Base-by-base conservation (phyloP, 345 rosid genomes). In the Capsella bursapastoris region DNA sequence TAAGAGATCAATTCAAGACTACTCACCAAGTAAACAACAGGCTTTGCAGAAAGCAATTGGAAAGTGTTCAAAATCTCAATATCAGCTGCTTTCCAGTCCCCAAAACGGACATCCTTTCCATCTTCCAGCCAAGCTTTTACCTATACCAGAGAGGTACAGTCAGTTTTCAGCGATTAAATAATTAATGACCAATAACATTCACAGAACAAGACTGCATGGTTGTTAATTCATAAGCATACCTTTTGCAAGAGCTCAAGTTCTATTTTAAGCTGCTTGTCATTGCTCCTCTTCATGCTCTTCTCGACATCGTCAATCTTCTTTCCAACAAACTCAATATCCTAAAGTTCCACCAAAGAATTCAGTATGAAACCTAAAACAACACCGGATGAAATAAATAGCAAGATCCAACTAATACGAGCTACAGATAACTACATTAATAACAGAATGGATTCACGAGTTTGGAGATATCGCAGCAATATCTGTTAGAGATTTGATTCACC, bases 231-330 rank as follows among this genome's bases (percentile, higher is more conserved):
- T 53, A 62, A 35, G 51, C 55, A 57, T 44, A 79, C 78, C 82
- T 68, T 72, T 62, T 6, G 78, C 73, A 78, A 78, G 80, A 79
- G 84, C 71, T 95, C 99, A 65, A 29, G 86, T 84, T 95, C 98
- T 68, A 90, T 70, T 82, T 92, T 95, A 0, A 95, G 82, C 78
- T 83, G 91, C 82, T 95, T 92, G 83, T 95, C 97, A 75, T 95
- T 95, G 93, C 99, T 95, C 86, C 97, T 90, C 85, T 90, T 95
- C 98, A 95, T 89, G 94, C 96, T 90, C 89, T 92, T 95, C 80
- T 92, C 96, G 3, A 92, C 57, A 83, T 95, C 98, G 64, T 95
- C 98, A 59, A 92, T 52, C 83, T 81, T 95, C 72, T 84, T 92
- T 68, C 84, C 91, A 71, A 89, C 70, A 56, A 89, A 95, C 71